These are phyloP conservation scores for Aspergillus saccharolyticus DNA, from an alignment of 495 filamentous ascomycete species.

Conservation along the genomic window DNA sequence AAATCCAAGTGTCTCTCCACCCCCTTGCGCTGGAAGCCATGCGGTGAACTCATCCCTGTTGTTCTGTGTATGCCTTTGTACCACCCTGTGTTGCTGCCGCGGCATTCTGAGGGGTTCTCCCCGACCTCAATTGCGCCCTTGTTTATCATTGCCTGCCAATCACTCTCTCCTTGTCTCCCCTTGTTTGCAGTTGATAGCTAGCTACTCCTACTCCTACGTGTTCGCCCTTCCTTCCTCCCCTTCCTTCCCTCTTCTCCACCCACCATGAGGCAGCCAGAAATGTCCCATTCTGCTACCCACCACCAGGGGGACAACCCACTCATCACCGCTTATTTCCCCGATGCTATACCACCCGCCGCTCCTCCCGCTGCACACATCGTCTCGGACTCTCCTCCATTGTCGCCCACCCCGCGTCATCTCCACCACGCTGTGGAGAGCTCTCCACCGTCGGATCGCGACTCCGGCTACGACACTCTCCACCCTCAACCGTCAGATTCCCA, in stretches of 20 bases:
- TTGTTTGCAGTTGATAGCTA: too few relatives aligned
- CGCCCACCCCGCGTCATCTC: constrained; percentile 6
- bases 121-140: constrained; percentile 13
- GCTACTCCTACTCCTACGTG: constrained; percentile 13
- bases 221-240: constrained; percentile 10
- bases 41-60: constrained; percentile 34
- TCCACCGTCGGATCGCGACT: constrained; percentile 11
- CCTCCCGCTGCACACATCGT: constrained; percentile 21
- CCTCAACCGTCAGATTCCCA: constrained; percentile 11
- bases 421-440: constrained; percentile 6
- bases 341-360: constrained; percentile 20
- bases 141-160: too few relatives aligned
- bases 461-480: constrained; percentile 5
- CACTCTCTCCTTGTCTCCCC: too few relatives aligned
- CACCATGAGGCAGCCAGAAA: constrained; percentile 37
- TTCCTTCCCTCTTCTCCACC: constrained; percentile 13
- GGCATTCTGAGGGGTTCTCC: constrained; percentile 19
- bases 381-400: constrained; percentile 17
- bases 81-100: constrained; percentile 25
- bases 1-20: neutral
- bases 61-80: constrained; percentile 37
- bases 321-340: constrained; percentile 20
- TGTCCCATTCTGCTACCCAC: constrained; percentile 40
- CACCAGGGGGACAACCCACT: constrained; percentile 29
- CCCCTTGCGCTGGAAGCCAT: constrained; percentile 32